phyloP scores from a whole-genome alignment of 2,329 filamentous ascomycete species.

The Penicillium italicum region DNA sequence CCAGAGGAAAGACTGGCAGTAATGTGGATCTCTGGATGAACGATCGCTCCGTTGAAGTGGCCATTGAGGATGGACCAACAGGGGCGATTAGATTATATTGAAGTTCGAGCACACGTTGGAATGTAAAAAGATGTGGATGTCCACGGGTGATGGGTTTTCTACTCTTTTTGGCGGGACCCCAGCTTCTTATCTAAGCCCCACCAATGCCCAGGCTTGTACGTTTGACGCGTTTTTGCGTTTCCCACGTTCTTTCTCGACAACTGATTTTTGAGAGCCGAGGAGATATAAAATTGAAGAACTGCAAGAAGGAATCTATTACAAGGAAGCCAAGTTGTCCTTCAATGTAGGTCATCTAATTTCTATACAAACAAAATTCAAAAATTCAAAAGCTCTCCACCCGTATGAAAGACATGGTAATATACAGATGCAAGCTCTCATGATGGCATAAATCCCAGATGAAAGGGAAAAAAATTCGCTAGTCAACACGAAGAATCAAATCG shows the following conservation, averaged over 20 bases:
- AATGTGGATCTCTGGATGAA: neutral
- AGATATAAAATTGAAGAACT: neutral
- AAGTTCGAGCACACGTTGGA: neutral
- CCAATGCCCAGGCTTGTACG: too few relatives aligned
- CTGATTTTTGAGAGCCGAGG: neutral
- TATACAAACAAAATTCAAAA: neutral
- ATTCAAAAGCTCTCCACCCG: neutral
- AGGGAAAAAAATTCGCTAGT: slow-evolving; percentile 16
- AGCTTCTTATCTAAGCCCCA: slow-evolving; percentile 5
- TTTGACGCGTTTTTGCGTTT: too few relatives aligned
- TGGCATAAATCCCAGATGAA: neutral
- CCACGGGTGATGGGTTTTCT: neutral
- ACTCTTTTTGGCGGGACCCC: neutral
- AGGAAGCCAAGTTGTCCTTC: neutral
- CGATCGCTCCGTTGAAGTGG: neutral
- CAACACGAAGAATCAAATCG: slow-evolving; percentile 34
- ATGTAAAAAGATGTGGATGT: neutral
- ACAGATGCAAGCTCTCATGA: neutral
- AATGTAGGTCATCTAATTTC: neutral
- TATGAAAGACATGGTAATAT: neutral
- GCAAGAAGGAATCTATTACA: neutral
- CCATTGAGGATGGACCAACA: neutral
- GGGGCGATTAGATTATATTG: neutral
- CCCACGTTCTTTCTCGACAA: neutral
- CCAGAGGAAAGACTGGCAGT: slow-evolving; percentile 1